These are phyloP conservation scores for Stramenopiles sp. DNA, from an alignment of 352 stramenopile species.

Conservation along the genomic window DNA sequence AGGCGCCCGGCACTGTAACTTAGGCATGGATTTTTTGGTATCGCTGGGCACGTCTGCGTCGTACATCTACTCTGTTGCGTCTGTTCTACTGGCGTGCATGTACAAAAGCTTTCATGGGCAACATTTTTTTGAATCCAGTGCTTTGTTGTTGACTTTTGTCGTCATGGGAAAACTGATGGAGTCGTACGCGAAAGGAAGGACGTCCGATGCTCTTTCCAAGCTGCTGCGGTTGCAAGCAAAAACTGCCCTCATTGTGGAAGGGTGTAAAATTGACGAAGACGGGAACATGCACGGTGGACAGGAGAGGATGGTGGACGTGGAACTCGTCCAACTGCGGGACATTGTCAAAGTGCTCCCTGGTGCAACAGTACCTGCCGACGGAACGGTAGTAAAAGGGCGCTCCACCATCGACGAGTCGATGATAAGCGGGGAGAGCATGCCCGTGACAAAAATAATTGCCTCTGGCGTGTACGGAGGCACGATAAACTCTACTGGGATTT, in stretches of 20 bases:
- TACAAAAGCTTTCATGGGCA: not conserved
- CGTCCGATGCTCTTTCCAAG: constrained; percentile 75
- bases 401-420: constrained; percentile 74
- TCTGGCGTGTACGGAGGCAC: constrained; percentile 67
- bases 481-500: constrained; percentile 64
- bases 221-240: constrained; percentile 86
- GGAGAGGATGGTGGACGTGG: constrained; percentile 51
- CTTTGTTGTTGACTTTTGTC: constrained; percentile 94
- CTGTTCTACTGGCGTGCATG: constrained; percentile 33
- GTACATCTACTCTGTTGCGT: constrained; percentile 82
- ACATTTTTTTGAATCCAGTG: constrained; percentile 91
- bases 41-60: constrained; percentile 82
- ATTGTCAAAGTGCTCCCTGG: constrained; percentile 76
- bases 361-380: constrained; percentile 69
- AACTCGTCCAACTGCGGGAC: constrained; percentile 68
- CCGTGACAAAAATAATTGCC: constrained; percentile 59
- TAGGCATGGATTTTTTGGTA: constrained; percentile 92
- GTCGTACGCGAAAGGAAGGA: constrained; percentile 70
- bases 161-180: constrained; percentile 93
- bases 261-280: not conserved
- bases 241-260: constrained; percentile 16
- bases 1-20: constrained; percentile 52
- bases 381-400: constrained; percentile 57
- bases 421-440: constrained; percentile 71
- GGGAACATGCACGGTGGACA: constrained; percentile 19